Conservation (phyloP, 2,329 filamentous ascomycete genomes). For the Calonectria pseudoturangicola region DNA sequence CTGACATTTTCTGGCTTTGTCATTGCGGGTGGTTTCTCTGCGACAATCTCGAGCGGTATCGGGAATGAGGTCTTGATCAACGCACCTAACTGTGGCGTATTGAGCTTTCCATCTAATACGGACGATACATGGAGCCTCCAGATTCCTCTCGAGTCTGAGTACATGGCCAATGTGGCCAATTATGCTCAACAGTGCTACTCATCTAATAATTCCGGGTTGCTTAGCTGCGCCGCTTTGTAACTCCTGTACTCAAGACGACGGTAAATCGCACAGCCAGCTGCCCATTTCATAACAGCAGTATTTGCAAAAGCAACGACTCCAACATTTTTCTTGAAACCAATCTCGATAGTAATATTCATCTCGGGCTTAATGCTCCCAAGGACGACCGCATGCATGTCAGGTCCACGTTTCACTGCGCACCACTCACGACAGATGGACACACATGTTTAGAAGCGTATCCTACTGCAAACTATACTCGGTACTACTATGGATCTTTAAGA, state of each 20-base stretch:
- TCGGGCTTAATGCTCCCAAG: background rate
- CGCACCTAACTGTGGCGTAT: background rate
- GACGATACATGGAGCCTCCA: background rate
- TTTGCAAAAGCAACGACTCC: background rate
- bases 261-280: background rate
- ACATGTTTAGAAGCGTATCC: background rate
- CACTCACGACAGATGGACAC: background rate
- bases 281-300: background rate
- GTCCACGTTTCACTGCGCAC: background rate
- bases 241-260: background rate
- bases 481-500: background rate
- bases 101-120: background rate
- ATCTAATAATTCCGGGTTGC: background rate
- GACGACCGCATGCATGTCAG: background rate
- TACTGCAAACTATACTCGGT: background rate
- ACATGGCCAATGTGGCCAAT: background rate
- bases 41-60: background rate
- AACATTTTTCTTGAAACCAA: background rate
- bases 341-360: background rate
- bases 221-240: background rate
- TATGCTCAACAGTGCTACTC: conserved; percentile 27
- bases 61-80: conserved; percentile 4
- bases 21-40: conserved; percentile 14
- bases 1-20: background rate
- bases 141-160: background rate